Evolutionary conservation across 495 filamentous ascomycete genomes (phyloP), one percentile per base, ranked within the genome.

Genomic region (Geopyxis carbonaria): DNA sequence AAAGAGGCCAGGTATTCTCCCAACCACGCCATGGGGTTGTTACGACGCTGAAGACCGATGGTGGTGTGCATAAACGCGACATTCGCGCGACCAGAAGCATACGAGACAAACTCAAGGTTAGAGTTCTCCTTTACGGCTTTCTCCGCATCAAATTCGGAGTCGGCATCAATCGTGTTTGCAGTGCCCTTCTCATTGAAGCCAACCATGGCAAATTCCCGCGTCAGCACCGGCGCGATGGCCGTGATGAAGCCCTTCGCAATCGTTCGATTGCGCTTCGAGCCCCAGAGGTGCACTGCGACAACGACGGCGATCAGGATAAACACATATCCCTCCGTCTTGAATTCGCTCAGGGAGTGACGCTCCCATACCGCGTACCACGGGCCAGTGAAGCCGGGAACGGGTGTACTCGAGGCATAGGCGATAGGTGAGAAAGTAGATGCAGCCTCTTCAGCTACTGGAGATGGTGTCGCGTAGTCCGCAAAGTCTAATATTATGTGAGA

Each of bases 331-430:
- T 97, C 89, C 53, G 76, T 67, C 59, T 75, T 70, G 67, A 97
- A 97, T 52, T 97, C 89, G 45, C 60, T 62, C 34, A 76, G 64
- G 8, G 69, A 71, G 47, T 80, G 68, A 47, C 89, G 81, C 69
- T 97, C 86, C 70, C 87, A 89, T 21, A 97, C 65, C 24, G 83
- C 80, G 63, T 95, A 97, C 89, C 89, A 95, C 64, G 81, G 82
- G 30, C 51, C 45, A 25, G 32, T 19, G 14, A 23, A 43, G 27
- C n/a, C 23, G 2, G 40, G 44, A 1, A 34, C 20, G 15, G 51
- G 42, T 21, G 89, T 93, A 33, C 62, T 65, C 39, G 59, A 54
- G 21, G 56, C 55, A 21, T 59, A 43, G n/a, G 59, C 44, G 19
- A 53, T 31, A 5, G 60, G 47, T 20, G 61, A 57, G 44, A 69